These are phyloP conservation scores for Leptographium lundbergii DNA, from an alignment of 2,329 filamentous ascomycete genomes.

Conservation along the genomic window DNA sequence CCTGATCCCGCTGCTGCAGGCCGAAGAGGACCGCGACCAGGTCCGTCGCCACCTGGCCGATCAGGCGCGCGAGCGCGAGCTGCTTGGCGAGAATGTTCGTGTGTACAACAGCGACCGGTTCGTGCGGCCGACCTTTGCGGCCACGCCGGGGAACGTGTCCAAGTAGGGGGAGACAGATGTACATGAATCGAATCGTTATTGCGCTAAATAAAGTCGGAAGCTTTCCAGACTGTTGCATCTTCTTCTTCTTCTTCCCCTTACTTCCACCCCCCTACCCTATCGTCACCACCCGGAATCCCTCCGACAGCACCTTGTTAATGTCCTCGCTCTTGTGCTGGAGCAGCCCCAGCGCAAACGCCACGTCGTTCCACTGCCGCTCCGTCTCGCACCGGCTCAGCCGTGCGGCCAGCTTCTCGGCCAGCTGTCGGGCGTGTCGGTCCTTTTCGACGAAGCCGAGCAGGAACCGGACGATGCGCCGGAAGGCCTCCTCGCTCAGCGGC, in stretches of 20 bases:
- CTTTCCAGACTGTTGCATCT: too few relatives aligned
- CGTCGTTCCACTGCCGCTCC: slow-evolving; percentile 95
- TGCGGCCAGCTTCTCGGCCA: slow-evolving; percentile 84
- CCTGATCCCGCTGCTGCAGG: slow-evolving; percentile 84
- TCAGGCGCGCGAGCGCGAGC: slow-evolving; percentile 77
- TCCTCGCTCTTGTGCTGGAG: slow-evolving; percentile 91
- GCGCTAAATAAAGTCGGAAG: too few relatives aligned
- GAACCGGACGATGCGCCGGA: slow-evolving; percentile 82
- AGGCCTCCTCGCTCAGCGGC: slow-evolving; percentile 65
- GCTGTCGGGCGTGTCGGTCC: slow-evolving; percentile 95
- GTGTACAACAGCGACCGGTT: slow-evolving; percentile 82
- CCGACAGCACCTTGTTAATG: slow-evolving; percentile 61
- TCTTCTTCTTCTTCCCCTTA: too few relatives aligned
- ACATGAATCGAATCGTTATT: too few relatives aligned
- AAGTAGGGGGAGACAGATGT: not conserved
- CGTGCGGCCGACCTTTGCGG: slow-evolving; percentile 67
- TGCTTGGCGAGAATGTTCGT: slow-evolving; percentile 72
- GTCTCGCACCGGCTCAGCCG: slow-evolving; percentile 75
- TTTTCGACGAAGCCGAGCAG: slow-evolving; percentile 94
- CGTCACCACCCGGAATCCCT: slow-evolving; percentile 64
- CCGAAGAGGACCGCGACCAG: slow-evolving; percentile 92
- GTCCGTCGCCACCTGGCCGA: slow-evolving; percentile 79
- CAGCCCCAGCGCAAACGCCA: slow-evolving; percentile 79
- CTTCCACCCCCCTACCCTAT: slow-evolving; percentile 16
- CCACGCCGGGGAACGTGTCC: slow-evolving; percentile 38